phyloP scores from a whole-genome alignment of 768 basidiomycete species.

The Pisolithus microcarpus region DNA sequence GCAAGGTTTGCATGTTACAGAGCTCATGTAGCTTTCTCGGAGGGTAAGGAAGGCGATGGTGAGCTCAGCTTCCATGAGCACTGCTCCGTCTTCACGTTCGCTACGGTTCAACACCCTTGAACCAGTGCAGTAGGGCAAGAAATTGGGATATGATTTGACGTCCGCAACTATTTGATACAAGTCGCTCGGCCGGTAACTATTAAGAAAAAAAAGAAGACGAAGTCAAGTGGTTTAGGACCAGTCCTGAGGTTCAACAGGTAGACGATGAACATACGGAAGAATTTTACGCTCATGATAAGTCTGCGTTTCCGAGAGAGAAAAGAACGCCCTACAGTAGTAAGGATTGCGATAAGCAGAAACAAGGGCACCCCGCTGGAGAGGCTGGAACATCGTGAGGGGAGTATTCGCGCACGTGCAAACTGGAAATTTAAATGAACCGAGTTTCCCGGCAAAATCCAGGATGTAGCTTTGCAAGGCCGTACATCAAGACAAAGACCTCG shows the following conservation, averaged over 20 bases:
- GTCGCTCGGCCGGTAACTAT: constrained; percentile 69
- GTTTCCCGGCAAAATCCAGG: too few species aligned
- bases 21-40: constrained; percentile 80
- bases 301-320: constrained; percentile 49
- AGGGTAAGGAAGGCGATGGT: constrained; percentile 84
- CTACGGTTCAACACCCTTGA: constrained; percentile 51
- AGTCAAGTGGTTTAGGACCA: constrained; percentile 5
- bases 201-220: constrained; percentile 1
- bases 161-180: constrained; percentile 85
- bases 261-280: constrained; percentile 62
- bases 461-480: too few species aligned
- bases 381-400: constrained; percentile 13
- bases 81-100: constrained; percentile 26
- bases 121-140: constrained; percentile 82
- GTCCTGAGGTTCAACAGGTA: neutral
- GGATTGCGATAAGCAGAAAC: neutral
- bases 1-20: constrained; percentile 72
- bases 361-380: constrained; percentile 5
- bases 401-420: neutral
- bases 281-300: constrained; percentile 79
- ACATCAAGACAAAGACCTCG: too few species aligned
- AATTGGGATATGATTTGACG: constrained; percentile 76
- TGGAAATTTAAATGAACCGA: neutral
- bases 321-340: constrained; percentile 29
- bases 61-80: constrained; percentile 74